Conservation (phyloP, 1,284 basidiomycete species). For the Fomitiporia mediterranea region DNA sequence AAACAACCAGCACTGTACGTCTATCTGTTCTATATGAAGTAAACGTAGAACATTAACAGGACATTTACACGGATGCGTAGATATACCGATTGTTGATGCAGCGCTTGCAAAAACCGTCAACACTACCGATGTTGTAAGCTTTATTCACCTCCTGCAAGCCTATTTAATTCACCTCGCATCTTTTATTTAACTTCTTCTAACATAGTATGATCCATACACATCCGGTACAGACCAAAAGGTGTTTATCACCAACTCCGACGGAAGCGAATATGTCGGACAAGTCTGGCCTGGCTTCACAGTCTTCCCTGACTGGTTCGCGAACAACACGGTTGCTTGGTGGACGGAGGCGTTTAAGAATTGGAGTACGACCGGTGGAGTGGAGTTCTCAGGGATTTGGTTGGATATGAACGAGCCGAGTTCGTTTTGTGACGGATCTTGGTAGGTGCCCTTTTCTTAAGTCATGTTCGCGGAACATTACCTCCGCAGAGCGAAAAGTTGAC, state of each 20-base stretch:
- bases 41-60: not conserved
- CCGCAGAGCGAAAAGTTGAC: not conserved
- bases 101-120: constrained; percentile 36
- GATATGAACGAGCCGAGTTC: constrained; percentile 72
- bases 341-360: constrained; percentile 56
- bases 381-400: constrained; percentile 69
- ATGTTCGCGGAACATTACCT: not conserved
- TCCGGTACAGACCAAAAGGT: constrained; percentile 38
- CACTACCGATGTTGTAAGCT: constrained; percentile 37
- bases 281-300: constrained; percentile 51
- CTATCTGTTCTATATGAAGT: not conserved
- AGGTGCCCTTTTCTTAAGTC: constrained; percentile 22
- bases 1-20: constrained; percentile 41
- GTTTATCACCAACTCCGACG: constrained; percentile 65
- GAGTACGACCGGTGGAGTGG: constrained; percentile 46
- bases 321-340: constrained; percentile 55
- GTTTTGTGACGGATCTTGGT: constrained; percentile 64
- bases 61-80: constrained; percentile 24
- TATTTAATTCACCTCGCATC: not conserved
- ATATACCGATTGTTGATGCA: constrained; percentile 42
- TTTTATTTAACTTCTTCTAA: not conserved
- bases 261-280: constrained; percentile 61
- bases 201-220: constrained; percentile 44
- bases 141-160: not conserved
- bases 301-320: constrained; percentile 69